phyloP scores from a whole-genome alignment of 106 monocot genomes.

The Xerophyta viscosa region DNA sequence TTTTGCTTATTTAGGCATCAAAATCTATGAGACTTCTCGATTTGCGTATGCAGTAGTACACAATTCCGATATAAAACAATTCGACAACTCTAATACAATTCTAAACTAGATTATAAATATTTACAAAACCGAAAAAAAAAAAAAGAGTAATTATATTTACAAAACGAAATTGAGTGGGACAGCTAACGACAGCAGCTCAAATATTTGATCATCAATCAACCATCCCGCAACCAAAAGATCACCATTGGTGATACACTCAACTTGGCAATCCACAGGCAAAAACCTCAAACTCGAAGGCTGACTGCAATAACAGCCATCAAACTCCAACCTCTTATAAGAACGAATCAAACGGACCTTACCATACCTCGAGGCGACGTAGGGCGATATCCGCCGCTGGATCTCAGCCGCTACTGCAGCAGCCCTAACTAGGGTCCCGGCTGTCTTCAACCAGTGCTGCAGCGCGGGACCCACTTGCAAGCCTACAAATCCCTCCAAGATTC shows the following conservation, averaged over 20 bases:
- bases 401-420: constrained; percentile 27
- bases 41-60: too few relatives aligned
- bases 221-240: neutral
- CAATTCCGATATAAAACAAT: neutral
- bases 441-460: constrained; percentile 28
- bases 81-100: neutral
- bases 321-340: constrained; percentile 2
- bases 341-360: constrained; percentile 3
- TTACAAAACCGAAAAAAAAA: too few relatives aligned
- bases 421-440: constrained; percentile 32
- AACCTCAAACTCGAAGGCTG: neutral
- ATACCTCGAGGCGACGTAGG: neutral
- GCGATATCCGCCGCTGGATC: constrained; percentile 18
- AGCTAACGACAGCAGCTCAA: constrained; percentile 34
- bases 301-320: neutral
- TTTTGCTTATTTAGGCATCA: too few relatives aligned
- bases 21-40: too few relatives aligned
- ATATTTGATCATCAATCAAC: neutral
- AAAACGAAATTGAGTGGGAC: constrained; percentile 13
- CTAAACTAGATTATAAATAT: too few relatives aligned
- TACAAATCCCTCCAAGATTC: constrained; percentile 36
- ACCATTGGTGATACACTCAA: too few relatives aligned
- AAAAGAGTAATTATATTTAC: too few relatives aligned
- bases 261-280: too few relatives aligned
- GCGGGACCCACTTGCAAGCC: constrained; percentile 29